Conservation (phyloP, 1,284 basidiomycete genomes). For the Ganoderma boninense region DNA sequence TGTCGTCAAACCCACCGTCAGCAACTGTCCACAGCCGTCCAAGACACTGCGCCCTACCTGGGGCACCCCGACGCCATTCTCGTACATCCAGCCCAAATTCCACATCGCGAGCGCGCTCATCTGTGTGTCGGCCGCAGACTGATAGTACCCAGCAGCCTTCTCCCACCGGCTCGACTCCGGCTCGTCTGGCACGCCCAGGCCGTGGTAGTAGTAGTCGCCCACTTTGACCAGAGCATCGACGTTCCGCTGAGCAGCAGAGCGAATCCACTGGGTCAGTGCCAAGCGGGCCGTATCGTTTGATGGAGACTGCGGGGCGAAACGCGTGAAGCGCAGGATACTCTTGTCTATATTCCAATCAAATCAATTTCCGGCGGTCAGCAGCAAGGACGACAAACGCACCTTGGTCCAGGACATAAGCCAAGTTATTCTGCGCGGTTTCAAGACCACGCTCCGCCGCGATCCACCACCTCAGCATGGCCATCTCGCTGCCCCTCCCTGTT, state of each 20-base stretch:
- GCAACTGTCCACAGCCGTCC: too few species aligned
- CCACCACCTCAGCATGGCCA: conserved; percentile 93
- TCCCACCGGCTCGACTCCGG: conserved; percentile 72
- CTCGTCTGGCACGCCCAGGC: conserved; percentile 77
- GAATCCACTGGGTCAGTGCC: conserved; percentile 92
- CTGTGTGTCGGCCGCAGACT: conserved; percentile 91
- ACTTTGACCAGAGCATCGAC: conserved; percentile 97
- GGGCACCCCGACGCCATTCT: conserved; percentile 92
- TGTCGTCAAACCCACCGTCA: conserved; percentile 38
- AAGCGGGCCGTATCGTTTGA: conserved; percentile 84
- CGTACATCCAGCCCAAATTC: conserved; percentile 99
- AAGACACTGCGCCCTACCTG: conserved; percentile 54
- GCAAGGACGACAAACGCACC: conserved; percentile 52
- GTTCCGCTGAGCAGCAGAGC: conserved; percentile 93
- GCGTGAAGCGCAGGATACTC: conserved; percentile 73
- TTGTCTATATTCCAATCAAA: conserved; percentile 60
- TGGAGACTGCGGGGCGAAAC: conserved; percentile 71
- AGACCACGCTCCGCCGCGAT: conserved; percentile 92
- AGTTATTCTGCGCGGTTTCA: conserved; percentile 95
- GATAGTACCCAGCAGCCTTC: conserved; percentile 94
- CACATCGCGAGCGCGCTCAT: conserved; percentile 95
- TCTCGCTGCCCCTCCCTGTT: conserved; percentile 71
- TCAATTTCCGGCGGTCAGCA: background rate
- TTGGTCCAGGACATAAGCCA: conserved; percentile 93
- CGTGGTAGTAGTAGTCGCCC: conserved; percentile 95